These are phyloP conservation scores for Serendipita sp. DNA, from an alignment of 768 basidiomycete genomes.

Conservation along the genomic window DNA sequence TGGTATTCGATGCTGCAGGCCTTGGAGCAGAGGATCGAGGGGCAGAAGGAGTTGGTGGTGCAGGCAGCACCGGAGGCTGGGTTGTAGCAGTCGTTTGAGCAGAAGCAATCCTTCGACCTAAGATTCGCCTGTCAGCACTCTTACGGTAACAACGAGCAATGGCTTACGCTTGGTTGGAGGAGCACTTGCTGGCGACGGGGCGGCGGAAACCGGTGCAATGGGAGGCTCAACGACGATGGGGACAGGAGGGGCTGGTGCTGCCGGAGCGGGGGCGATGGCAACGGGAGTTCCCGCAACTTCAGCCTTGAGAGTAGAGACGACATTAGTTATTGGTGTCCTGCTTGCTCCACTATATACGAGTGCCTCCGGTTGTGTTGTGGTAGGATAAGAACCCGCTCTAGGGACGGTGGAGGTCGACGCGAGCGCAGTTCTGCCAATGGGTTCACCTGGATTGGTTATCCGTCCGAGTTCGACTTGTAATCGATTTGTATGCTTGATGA, in stretches of 20 bases:
- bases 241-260: neutral
- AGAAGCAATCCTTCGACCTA: neutral
- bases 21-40: neutral
- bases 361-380: neutral
- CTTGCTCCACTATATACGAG: neutral
- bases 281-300: neutral
- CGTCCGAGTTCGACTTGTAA: neutral
- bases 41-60: neutral
- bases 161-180: neutral
- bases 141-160: too few species aligned
- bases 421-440: neutral
- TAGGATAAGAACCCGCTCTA: neutral
- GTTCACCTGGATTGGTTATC: neutral
- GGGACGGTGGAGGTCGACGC: neutral
- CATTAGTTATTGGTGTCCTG: neutral
- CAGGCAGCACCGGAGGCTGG: neutral
- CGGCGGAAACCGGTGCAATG: neutral
- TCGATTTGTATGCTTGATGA: constrained; percentile 6
- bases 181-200: neutral
- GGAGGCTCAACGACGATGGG: neutral
- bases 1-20: neutral
- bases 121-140: too few species aligned
- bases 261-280: neutral
- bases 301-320: neutral
- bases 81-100: neutral